phyloP scores from a whole-genome alignment of 495 filamentous ascomycete genomes.

The Jackrogersella minutella region DNA sequence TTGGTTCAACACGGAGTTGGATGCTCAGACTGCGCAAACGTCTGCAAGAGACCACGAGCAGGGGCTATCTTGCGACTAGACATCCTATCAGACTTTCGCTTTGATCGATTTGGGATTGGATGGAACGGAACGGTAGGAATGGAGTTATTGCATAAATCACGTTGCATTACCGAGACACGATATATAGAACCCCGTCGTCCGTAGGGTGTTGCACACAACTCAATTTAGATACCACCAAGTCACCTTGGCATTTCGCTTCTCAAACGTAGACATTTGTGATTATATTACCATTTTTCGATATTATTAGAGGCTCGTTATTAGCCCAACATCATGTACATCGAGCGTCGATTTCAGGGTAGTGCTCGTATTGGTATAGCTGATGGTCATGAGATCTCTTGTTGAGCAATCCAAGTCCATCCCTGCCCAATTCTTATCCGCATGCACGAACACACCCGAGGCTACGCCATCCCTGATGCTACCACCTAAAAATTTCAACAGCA shows the following conservation, averaged over 20 bases:
- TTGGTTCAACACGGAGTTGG: slow-evolving; percentile 33
- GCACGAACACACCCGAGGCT: neutral
- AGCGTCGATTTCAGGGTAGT: neutral
- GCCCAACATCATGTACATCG: neutral
- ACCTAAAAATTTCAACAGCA: no score
- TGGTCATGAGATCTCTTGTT: neutral
- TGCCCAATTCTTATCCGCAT: neutral
- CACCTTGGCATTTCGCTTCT: slow-evolving; percentile 17
- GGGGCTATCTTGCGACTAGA: slow-evolving; percentile 19
- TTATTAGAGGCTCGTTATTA: neutral
- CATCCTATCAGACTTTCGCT: slow-evolving; percentile 30
- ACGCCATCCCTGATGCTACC: neutral
- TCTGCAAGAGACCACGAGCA: slow-evolving; percentile 6
- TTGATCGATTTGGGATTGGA: slow-evolving; percentile 27
- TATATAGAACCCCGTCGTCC: slow-evolving; percentile 27
- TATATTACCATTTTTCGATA: slow-evolving; percentile 10
- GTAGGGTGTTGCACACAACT: slow-evolving; percentile 33
- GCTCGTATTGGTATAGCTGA: neutral
- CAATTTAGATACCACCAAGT: slow-evolving; percentile 44
- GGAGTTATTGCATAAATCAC: slow-evolving; percentile 44
- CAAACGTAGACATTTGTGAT: slow-evolving; percentile 4
- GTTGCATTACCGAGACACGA: slow-evolving; percentile 37
- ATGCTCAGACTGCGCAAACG: slow-evolving; percentile 35
- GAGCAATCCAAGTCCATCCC: neutral
- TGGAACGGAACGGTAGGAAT: slow-evolving; percentile 25